Evolutionary conservation across 2,329 filamentous ascomycete genomes (phyloP).

Genomic region (Pseudocercospora ulei): DNA sequence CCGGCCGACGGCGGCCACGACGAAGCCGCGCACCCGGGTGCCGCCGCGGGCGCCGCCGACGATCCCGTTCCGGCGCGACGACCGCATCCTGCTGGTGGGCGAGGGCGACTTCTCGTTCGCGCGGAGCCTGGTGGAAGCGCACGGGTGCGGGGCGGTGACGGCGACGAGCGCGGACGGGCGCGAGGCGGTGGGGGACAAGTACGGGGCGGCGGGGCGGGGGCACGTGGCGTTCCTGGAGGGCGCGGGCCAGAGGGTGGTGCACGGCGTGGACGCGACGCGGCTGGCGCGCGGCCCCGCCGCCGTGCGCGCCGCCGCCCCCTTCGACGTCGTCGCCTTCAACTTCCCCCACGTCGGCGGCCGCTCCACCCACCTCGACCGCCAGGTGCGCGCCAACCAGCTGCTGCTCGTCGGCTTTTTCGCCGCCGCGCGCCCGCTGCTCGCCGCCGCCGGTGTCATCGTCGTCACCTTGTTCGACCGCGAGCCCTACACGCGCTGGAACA

Average conservation of each 20-base stretch:
- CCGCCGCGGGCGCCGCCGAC: constrained; percentile 39
- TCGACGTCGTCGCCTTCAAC: constrained; percentile 83
- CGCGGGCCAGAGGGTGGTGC: constrained; percentile 45
- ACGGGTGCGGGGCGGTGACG: constrained; percentile 56
- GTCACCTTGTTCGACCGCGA: constrained; percentile 88
- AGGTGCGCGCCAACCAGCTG: constrained; percentile 84
- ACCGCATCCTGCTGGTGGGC: constrained; percentile 65
- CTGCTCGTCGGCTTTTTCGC: constrained; percentile 61
- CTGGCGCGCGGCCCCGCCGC: constrained; percentile 43
- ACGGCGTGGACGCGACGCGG: constrained; percentile 58
- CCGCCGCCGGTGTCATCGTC: constrained; percentile 53
- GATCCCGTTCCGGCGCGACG: constrained; percentile 56
- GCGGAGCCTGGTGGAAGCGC: constrained; percentile 54
- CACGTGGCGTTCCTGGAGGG: constrained; percentile 49
- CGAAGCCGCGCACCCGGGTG: constrained; percentile 5
- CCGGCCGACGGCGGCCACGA: constrained; percentile 6
- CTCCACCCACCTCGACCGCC: constrained; percentile 83
- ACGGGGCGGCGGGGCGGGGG: constrained; percentile 54
- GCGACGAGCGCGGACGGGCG: constrained; percentile 59
- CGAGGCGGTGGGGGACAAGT: constrained; percentile 54
- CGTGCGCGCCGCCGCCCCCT: constrained; percentile 38
- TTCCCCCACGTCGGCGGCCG: constrained; percentile 94
- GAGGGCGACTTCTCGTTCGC: constrained; percentile 75
- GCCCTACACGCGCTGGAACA: constrained; percentile 93
- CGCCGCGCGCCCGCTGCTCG: constrained; percentile 45